Evolutionary conservation across 2,329 filamentous ascomycete genomes (phyloP).

Genomic region (Fonsecaea monophora): DNA sequence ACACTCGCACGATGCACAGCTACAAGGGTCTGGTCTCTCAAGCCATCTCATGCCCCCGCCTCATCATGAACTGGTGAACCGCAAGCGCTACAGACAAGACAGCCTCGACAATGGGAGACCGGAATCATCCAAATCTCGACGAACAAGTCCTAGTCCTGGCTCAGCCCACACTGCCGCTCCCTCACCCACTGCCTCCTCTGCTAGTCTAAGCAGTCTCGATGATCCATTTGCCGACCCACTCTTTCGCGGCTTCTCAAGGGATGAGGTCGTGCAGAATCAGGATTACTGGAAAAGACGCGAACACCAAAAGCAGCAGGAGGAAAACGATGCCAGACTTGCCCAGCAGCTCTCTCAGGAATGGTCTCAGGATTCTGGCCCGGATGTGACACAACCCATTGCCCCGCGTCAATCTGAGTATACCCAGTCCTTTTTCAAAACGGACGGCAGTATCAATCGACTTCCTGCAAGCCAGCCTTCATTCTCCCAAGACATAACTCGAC

Average conservation of each 20-base stretch:
- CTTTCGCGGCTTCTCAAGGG: constrained; percentile 28
- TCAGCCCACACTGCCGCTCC: constrained; percentile 21
- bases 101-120: constrained; percentile 20
- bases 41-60: constrained; percentile 18
- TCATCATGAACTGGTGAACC: constrained; percentile 20
- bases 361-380: constrained; percentile 32
- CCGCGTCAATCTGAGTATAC: constrained; percentile 24
- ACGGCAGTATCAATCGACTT: constrained; percentile 31
- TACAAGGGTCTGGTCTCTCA: neutral
- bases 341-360: constrained; percentile 46
- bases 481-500: neutral
- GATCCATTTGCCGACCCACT: constrained; percentile 28
- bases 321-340: constrained; percentile 45
- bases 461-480: neutral
- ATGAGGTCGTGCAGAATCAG: constrained; percentile 28
- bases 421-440: constrained; percentile 34
- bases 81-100: constrained; percentile 37
- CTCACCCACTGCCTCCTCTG: constrained; percentile 26
- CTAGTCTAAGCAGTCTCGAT: constrained; percentile 34
- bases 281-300: constrained; percentile 29
- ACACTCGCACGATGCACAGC: constrained; percentile 2
- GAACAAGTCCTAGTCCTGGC: constrained; percentile 34
- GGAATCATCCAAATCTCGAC: constrained; percentile 37
- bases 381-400: constrained; percentile 8
- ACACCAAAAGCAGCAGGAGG: constrained; percentile 38